Evolutionary conservation across 352 stramenopile species (phyloP), one percentile per base, ranked within the genome.

Genomic region (Phytophthora palmivora): DNA sequence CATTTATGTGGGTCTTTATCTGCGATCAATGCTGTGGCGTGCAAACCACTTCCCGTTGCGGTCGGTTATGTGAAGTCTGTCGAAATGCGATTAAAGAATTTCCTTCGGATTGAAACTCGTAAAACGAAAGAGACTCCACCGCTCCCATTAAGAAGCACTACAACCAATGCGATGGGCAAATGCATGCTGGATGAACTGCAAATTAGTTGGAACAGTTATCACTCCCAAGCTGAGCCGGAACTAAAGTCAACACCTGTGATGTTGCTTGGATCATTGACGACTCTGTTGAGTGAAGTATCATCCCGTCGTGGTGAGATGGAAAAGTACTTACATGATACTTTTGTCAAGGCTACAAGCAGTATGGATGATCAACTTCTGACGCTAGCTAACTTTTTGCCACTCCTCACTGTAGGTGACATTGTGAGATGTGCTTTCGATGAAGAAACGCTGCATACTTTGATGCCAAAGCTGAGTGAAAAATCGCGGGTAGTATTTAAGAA

Each of bases 151-250:
- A 48, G 54, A 2, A 51, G 18, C 3, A 38, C 43, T 4, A 56
- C 48, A 22, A 56, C 14, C 4, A 74, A 82, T 44, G 49, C 33
- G 1, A 76, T 84, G 58, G 61, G 75, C 0, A 55, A 39, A 12
- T 49, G 22, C 1, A 84, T 90, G 76, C 45, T 79, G 18, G 39
- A 48, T 1, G 76, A 84, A 26, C 30, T 90, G 4, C 45, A 68
- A 53, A 19, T 63, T 2, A 90, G 74, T 42, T 90, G 78, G 76
- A 15, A 61, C 1, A 60, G 53, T 8, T 74, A 81, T 33, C 72
- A 85, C 30, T 42, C 26, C 0, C 52, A 82, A 15, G 6, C 39
- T 4, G 19, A 72, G 8, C 18, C 26, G 1, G 10, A 48, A 18
- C 33, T 81, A 16, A 58, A 53, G 0, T 9, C 15, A 9, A 16